Evolutionary conservation across 305 asterid species (phyloP).

Genomic region (Fraxinus paxiana): DNA sequence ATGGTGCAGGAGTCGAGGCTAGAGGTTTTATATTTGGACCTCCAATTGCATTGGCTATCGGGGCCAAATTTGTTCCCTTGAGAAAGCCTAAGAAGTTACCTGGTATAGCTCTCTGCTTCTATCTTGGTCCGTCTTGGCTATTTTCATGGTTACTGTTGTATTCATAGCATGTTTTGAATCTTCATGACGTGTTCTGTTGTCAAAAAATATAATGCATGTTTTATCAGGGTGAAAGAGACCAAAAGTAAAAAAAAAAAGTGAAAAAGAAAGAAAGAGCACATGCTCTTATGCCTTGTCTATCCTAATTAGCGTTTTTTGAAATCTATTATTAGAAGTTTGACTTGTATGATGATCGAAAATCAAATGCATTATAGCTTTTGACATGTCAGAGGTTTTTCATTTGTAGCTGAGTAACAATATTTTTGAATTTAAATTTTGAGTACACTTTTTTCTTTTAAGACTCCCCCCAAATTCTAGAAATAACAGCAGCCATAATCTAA

Average conservation of each 20-base stretch:
- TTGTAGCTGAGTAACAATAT: background rate
- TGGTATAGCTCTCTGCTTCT: conserved; percentile 39
- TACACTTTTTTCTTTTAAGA: no score
- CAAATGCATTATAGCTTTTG: background rate
- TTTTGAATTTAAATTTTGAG: background rate
- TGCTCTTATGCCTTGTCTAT: background rate
- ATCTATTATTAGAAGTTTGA: background rate
- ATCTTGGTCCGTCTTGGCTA: conserved; percentile 9
- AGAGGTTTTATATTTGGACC: conserved; percentile 93
- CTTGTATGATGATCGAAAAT: background rate
- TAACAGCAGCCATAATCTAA: background rate
- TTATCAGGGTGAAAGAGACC: no score
- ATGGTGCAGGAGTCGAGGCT: conserved; percentile 74
- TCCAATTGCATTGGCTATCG: conserved; percentile 95
- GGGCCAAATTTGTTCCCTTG: conserved; percentile 87
- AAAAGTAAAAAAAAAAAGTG: no score
- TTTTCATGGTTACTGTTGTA: background rate
- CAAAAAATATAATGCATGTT: background rate
- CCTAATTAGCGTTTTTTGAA: background rate
- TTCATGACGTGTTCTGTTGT: conserved; percentile 1
- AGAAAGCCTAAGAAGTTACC: conserved; percentile 89
- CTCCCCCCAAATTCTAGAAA: background rate
- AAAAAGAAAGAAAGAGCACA: no score
- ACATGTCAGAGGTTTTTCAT: background rate
- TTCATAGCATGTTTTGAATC: background rate